Evolutionary conservation across 306 rosid genomes (phyloP).

Genomic region (Crataegus laevigata): DNA sequence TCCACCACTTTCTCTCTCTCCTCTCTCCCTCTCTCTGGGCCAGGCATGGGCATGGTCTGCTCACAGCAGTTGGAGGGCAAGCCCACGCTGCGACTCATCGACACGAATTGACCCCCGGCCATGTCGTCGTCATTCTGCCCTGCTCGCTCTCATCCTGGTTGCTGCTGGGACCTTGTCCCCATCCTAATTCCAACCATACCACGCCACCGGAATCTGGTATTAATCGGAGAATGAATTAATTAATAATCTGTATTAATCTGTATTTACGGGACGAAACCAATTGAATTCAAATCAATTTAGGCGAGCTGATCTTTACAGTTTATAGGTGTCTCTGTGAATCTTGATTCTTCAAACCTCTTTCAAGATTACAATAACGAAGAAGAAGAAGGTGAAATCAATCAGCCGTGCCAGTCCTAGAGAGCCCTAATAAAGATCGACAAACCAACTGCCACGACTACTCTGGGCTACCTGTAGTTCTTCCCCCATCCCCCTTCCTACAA

Average conservation of each 20-base stretch:
- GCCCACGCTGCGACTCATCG: conserved; percentile 84
- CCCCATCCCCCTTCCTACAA: no score
- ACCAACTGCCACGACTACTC: neutral
- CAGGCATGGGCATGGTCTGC: conserved; percentile 83
- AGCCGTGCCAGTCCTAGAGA: neutral
- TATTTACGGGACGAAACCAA: neutral
- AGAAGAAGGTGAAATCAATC: neutral
- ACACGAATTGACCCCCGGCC: conserved; percentile 54
- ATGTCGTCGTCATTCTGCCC: conserved; percentile 61
- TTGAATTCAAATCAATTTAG: neutral
- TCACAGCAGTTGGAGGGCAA: conserved; percentile 87
- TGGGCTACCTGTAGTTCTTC: no score
- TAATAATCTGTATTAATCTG: neutral
- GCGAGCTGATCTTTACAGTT: neutral
- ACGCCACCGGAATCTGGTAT: neutral
- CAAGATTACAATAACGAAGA: neutral
- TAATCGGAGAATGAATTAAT: neutral
- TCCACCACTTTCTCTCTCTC: no score
- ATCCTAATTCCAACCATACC: conserved; percentile 10
- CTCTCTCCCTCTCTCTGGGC: no score
- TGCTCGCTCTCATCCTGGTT: conserved; percentile 20
- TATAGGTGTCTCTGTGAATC: neutral
- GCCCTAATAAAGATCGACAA: neutral
- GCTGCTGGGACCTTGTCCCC: conserved; percentile 67
- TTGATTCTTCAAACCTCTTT: neutral